phyloP scores from a whole-genome alignment of 129 eudicot genomes.

The Apium graveolens region DNA sequence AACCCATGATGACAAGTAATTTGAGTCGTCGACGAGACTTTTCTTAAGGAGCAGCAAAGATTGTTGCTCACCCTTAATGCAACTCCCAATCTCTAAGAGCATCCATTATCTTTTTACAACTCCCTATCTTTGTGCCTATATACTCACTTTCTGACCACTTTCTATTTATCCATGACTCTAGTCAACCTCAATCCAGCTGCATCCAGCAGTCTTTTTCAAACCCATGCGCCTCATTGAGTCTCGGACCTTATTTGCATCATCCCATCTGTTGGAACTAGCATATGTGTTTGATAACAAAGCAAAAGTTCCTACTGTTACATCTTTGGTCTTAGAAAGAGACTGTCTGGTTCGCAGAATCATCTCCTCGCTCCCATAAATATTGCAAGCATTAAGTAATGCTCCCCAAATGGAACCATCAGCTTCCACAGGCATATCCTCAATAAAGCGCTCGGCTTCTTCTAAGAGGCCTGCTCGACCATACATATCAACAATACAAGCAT shows the following conservation, averaged over 20 bases:
- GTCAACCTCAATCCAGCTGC: constrained; percentile 1
- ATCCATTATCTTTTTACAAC: no score
- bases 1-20: background rate
- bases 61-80: background rate
- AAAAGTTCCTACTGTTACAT: constrained; percentile 23
- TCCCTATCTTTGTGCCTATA: background rate
- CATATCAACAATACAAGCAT: constrained; percentile 8
- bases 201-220: constrained; percentile 3
- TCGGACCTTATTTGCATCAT: constrained; percentile 5
- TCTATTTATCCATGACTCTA: background rate
- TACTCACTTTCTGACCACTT: background rate
- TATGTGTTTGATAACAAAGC: constrained; percentile 23
- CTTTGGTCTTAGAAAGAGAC: constrained; percentile 17
- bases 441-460: background rate
- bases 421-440: constrained; percentile 3
- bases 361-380: constrained; percentile 11
- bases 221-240: constrained; percentile 8
- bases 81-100: no score
- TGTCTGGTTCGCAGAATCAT: constrained; percentile 14
- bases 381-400: constrained; percentile 12
- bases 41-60: background rate
- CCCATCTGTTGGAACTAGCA: constrained; percentile 8
- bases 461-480: constrained; percentile 12
- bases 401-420: constrained; percentile 9
- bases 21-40: background rate